phyloP scores from a whole-genome alignment of 805 yeast genomes.

The Wickerhamiella spandovensis region DNA sequence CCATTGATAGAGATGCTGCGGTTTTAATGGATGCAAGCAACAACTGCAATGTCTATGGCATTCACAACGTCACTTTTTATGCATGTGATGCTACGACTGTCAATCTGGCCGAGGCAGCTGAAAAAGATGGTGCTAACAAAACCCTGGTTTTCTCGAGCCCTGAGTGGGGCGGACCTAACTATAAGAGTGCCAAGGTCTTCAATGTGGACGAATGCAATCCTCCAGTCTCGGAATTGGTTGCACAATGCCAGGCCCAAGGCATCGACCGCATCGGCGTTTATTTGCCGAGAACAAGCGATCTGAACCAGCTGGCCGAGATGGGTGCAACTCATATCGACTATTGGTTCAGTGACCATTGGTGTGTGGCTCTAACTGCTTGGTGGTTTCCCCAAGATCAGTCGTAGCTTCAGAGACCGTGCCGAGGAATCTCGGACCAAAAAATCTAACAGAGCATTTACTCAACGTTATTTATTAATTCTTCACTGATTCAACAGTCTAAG shows the following conservation, averaged over 20 bases:
- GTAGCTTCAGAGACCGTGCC: no score
- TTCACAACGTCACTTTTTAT: slow-evolving; percentile 34
- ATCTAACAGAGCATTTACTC: no score
- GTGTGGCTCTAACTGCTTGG: slow-evolving; percentile 11
- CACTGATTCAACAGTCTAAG: no score
- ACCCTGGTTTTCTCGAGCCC: slow-evolving; percentile 17
- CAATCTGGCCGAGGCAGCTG: slow-evolving; percentile 4
- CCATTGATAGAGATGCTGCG: slow-evolving; percentile 18
- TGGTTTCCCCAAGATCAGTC: slow-evolving; percentile 1
- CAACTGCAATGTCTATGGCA: slow-evolving; percentile 54
- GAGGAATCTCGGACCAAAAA: no score
- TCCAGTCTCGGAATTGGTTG: slow-evolving; percentile 7
- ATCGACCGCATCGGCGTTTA: slow-evolving; percentile 6
- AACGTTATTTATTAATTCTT: no score
- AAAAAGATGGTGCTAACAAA: slow-evolving; percentile 2
- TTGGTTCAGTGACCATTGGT: slow-evolving; percentile 9
- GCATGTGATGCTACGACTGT: slow-evolving; percentile 38
- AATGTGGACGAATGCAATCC: slow-evolving; percentile 15
- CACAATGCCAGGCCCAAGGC: slow-evolving; percentile 5
- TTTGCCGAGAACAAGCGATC: slow-evolving; percentile 15
- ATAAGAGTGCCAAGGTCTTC: slow-evolving; percentile 9
- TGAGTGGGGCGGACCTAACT: slow-evolving; percentile 21
- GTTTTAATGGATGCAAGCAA: slow-evolving; percentile 24
- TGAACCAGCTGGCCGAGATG: slow-evolving; percentile 9
- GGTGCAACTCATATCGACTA: slow-evolving; percentile 13